Conservation (phyloP, 2,329 filamentous ascomycete species). For the Orbilia oligospora region DNA sequence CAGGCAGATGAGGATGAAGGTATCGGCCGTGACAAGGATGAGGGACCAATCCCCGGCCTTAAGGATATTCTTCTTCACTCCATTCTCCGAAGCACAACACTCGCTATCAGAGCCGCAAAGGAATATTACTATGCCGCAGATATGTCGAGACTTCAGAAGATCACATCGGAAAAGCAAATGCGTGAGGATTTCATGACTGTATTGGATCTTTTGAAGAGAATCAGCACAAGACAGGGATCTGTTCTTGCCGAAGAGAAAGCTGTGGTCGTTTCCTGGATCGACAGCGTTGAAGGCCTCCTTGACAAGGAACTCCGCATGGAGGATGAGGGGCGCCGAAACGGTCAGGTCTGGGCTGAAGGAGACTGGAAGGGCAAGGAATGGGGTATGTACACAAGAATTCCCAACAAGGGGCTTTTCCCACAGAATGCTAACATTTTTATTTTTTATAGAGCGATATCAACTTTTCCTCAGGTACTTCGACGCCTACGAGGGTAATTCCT, state of each 20-base stretch:
- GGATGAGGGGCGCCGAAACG: constrained; percentile 76
- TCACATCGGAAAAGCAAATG: constrained; percentile 88
- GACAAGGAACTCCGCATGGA: constrained; percentile 83
- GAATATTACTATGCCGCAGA: constrained; percentile 97
- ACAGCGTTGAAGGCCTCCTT: constrained; percentile 82
- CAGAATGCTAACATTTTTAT: constrained; percentile 50
- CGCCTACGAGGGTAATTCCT: constrained; percentile 56
- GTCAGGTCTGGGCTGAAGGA: constrained; percentile 82
- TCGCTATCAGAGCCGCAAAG: constrained; percentile 95
- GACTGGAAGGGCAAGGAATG: constrained; percentile 83
- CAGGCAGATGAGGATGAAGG: constrained; percentile 49
- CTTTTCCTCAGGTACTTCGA: constrained; percentile 65
- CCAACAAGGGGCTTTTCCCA: constrained; percentile 62
- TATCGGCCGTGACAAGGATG: constrained; percentile 51
- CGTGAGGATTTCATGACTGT: constrained; percentile 86
- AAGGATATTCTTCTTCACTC: constrained; percentile 66
- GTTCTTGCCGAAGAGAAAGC: constrained; percentile 82
- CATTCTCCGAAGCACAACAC: constrained; percentile 89
- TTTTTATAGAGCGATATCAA: constrained; percentile 63
- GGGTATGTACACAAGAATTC: constrained; percentile 65
- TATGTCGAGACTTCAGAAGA: constrained; percentile 84
- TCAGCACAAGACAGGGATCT: constrained; percentile 85
- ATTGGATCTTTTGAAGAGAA: constrained; percentile 90
- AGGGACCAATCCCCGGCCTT: constrained; percentile 54
- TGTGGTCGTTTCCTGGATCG: constrained; percentile 84